Evolutionary conservation across 345 rosid genomes (phyloP).

Genomic region (Hypericum androsaemum): DNA sequence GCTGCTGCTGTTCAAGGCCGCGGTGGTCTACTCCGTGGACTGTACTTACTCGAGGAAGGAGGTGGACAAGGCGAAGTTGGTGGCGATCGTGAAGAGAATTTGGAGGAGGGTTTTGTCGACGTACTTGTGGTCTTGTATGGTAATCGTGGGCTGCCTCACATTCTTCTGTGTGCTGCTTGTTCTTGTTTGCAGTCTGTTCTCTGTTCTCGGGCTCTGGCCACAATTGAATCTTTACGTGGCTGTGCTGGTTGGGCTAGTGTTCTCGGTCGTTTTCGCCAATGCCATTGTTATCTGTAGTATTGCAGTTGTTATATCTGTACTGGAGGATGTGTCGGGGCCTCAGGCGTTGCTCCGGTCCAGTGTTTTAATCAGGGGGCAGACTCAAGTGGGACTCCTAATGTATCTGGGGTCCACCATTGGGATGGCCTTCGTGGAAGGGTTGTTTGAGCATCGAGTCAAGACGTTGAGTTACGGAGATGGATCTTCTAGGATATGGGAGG

Average conservation of each 20-base stretch:
- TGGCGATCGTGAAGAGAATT: constrained; percentile 32
- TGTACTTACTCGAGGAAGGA: constrained; percentile 57
- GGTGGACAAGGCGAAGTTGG: constrained; percentile 41
- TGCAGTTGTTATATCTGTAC: constrained; percentile 57
- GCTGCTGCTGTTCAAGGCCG: constrained; percentile 55
- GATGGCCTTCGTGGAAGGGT: constrained; percentile 63
- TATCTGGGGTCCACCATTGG: constrained; percentile 78
- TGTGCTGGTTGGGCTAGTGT: constrained; percentile 41
- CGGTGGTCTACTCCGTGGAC: constrained; percentile 72
- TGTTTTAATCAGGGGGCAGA: constrained; percentile 67
- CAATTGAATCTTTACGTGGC: constrained; percentile 50
- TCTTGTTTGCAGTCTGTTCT: constrained; percentile 41
- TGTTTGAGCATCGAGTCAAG: constrained; percentile 90
- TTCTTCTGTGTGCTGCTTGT: constrained; percentile 56
- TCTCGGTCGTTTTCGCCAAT: constrained; percentile 78
- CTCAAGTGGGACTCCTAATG: constrained; percentile 80
- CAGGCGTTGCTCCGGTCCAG: constrained; percentile 58
- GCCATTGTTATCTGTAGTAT: constrained; percentile 61
- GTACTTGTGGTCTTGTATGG: constrained; percentile 57
- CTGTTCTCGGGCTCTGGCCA: constrained; percentile 42
- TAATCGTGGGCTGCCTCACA: constrained; percentile 51
- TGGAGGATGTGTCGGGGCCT: constrained; percentile 82
- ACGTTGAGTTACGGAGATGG: constrained; percentile 85
- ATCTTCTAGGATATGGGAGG: constrained; percentile 89
- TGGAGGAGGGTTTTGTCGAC: constrained; percentile 64